These are phyloP conservation scores for Diaporthe aspalathi DNA, from an alignment of 2,329 filamentous ascomycete genomes.

Conservation along the genomic window DNA sequence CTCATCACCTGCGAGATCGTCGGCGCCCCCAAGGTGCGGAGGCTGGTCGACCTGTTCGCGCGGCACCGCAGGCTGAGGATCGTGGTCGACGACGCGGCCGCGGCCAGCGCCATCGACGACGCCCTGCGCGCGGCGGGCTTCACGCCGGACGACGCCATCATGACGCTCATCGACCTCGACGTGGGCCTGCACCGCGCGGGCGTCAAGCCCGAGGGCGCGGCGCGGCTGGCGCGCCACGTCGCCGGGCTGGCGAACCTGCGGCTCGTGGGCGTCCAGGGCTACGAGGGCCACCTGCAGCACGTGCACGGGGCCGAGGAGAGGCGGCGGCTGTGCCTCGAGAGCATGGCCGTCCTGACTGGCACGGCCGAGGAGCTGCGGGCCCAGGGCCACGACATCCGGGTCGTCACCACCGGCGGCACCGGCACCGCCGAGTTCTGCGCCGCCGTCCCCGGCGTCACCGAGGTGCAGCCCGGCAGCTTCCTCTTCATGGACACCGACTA, in stretches of 20 bases:
- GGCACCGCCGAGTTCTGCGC: conserved; percentile 66
- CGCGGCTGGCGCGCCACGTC: conserved; percentile 54
- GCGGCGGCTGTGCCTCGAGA: conserved; percentile 55
- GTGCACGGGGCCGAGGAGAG: conserved; percentile 57
- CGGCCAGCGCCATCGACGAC: conserved; percentile 57
- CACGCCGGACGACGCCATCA: conserved; percentile 48
- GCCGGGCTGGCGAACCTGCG: conserved; percentile 51
- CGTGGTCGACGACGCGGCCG: conserved; percentile 60
- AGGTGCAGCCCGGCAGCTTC: conserved; percentile 66
- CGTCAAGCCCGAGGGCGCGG: conserved; percentile 54
- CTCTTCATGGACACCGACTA: conserved; percentile 70
- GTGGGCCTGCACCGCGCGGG: conserved; percentile 63
- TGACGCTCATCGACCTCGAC: conserved; percentile 60
- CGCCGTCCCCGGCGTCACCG: conserved; percentile 61
- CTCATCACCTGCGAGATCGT: conserved; percentile 64
- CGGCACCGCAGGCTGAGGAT: conserved; percentile 54
- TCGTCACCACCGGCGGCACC: conserved; percentile 64
- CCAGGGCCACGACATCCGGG: conserved; percentile 57
- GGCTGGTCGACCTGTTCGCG: conserved; percentile 58
- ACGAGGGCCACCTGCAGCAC: conserved; percentile 66
- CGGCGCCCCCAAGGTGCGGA: conserved; percentile 56
- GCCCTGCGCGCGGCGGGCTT: conserved; percentile 52
- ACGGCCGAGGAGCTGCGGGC: conserved; percentile 56
- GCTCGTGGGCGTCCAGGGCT: conserved; percentile 63
- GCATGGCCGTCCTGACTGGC: conserved; percentile 56